Conservation (phyloP, 1,139 yeast species). For the Hansenula lynferdii region DNA sequence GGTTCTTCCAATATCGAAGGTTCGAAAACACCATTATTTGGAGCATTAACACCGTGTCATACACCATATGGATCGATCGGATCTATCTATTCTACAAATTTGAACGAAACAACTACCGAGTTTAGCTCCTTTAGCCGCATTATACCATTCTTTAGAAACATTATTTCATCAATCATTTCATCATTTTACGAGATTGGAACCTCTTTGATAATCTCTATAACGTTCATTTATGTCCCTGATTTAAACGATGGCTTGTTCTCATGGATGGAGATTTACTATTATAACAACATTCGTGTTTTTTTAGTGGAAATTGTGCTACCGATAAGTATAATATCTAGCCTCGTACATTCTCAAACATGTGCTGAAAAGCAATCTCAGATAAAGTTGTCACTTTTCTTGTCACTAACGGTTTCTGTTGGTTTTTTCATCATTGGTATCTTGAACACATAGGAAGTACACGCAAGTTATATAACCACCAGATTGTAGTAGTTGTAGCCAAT, state of each 20-base stretch:
- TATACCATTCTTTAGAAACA: neutral
- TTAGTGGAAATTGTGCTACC: constrained; percentile 15
- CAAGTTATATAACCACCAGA: no score
- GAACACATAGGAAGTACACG: constrained; percentile 3
- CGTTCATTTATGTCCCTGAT: constrained; percentile 21
- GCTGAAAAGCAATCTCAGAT: constrained; percentile 3
- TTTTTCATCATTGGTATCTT: constrained; percentile 7
- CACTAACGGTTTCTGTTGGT: constrained; percentile 3
- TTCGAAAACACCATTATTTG: neutral
- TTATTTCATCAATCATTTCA: constrained; percentile 3
- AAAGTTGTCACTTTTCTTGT: constrained; percentile 2
- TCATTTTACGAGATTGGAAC: constrained; percentile 18
- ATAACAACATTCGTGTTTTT: constrained; percentile 14
- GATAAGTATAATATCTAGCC: constrained; percentile 11
- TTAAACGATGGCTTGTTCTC: constrained; percentile 14
- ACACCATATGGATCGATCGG: constrained; percentile 4
- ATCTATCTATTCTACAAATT: neutral
- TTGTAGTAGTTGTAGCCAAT: no score
- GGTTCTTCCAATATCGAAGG: neutral
- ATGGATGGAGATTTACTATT: constrained; percentile 13
- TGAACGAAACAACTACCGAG: neutral
- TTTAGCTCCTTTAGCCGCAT: no score
- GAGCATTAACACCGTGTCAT: neutral
- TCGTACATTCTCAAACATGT: constrained; percentile 6
- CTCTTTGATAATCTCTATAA: constrained; percentile 16